Percentiles rank a stretch among this genome's conserved stretches.
Evolutionary conservation across 2,329 filamentous ascomycete species (phyloP).

Genomic region (Fusarium mundagurra): DNA sequence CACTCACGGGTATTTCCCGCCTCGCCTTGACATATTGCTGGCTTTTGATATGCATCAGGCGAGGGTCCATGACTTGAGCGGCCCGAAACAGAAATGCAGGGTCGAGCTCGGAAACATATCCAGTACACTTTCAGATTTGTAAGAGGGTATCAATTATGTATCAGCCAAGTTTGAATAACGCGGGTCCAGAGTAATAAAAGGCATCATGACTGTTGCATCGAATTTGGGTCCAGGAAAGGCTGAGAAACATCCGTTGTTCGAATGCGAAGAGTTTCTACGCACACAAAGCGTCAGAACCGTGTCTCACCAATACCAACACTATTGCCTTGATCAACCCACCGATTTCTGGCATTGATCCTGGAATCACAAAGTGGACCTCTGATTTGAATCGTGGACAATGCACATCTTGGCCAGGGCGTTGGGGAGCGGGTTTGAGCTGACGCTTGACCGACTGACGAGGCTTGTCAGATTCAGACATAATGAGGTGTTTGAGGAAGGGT

Average conservation of each 20-base stretch:
- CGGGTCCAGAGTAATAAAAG: background rate
- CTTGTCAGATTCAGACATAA: slow-evolving; percentile 33
- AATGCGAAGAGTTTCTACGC: slow-evolving; percentile 42
- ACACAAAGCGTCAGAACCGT: background rate
- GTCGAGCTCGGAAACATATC: background rate
- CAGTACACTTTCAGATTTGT: background rate
- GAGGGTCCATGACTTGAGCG: background rate
- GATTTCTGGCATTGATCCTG: slow-evolving; percentile 40
- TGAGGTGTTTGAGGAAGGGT: background rate
- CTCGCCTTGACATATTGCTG: background rate
- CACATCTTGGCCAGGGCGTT: slow-evolving; percentile 29
- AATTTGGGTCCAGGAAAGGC: slow-evolving; percentile 49
- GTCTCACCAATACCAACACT: background rate
- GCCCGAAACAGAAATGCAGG: background rate
- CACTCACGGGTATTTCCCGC: background rate
- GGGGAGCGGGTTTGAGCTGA: slow-evolving; percentile 41
- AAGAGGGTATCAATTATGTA: background rate
- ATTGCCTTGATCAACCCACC: slow-evolving; percentile 31
- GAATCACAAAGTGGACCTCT: slow-evolving; percentile 45
- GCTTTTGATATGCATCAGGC: background rate
- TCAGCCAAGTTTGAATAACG: background rate
- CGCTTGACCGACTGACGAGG: slow-evolving; percentile 32
- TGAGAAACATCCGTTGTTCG: slow-evolving; percentile 45
- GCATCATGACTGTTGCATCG: slow-evolving; percentile 30
- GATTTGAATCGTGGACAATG: slow-evolving; percentile 40